Conservation (phyloP, 2,329 filamentous ascomycete genomes). For the Rutstroemia sp. region DNA sequence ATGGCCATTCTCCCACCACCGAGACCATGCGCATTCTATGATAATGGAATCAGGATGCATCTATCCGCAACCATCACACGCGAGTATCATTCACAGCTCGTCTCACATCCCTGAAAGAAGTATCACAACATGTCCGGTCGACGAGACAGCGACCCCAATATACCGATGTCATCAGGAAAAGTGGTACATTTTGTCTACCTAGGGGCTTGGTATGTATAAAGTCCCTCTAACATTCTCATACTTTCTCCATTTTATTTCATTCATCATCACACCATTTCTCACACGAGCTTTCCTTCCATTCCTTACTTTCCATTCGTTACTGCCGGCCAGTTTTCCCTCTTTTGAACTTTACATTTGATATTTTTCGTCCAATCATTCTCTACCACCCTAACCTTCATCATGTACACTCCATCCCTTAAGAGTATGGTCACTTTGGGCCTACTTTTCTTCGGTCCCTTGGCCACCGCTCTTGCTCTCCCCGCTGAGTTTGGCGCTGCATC, state of each 20-base stretch:
- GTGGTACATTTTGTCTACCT: background rate
- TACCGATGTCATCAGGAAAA: background rate
- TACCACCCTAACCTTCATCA: slow-evolving; percentile 14
- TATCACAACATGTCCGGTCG: background rate
- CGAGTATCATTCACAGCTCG: background rate
- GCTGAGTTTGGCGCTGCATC: background rate
- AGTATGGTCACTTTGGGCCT: slow-evolving; percentile 23
- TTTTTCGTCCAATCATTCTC: slow-evolving; percentile 17
- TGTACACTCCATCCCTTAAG: slow-evolving; percentile 25
- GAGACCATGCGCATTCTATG: background rate
- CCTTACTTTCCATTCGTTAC: background rate
- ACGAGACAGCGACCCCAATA: background rate
- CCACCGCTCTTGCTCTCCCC: slow-evolving; percentile 17
- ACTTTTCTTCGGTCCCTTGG: slow-evolving; percentile 22
- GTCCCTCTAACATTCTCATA: background rate
- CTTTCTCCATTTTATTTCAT: background rate
- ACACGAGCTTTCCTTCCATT: background rate
- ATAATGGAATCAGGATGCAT: background rate
- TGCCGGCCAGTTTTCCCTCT: background rate
- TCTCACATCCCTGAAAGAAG: background rate
- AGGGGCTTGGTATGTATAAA: background rate
- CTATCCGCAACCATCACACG: background rate
- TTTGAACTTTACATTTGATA: slow-evolving; percentile 9
- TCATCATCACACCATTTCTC: background rate
- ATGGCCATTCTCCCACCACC: background rate